These are phyloP conservation scores for Tolypocladium capitatum DNA, from an alignment of 2,329 filamentous ascomycete species.

Conservation along the genomic window DNA sequence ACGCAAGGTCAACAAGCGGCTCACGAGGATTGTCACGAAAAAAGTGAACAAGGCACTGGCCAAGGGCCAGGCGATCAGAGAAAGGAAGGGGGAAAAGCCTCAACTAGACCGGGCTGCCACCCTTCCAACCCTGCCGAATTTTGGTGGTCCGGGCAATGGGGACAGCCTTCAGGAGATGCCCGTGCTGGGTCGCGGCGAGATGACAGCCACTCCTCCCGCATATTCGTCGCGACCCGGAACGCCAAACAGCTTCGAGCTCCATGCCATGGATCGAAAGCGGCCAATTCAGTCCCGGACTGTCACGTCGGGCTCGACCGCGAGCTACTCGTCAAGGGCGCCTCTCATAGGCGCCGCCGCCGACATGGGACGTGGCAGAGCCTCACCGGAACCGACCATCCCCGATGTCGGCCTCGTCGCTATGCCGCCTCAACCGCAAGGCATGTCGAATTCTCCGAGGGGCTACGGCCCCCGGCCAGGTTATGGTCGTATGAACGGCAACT, in stretches of 20 bases:
- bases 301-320: slow-evolving; percentile 46
- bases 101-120: slow-evolving; percentile 48
- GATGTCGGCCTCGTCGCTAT: slow-evolving; percentile 9
- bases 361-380: slow-evolving; percentile 39
- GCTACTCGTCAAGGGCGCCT: slow-evolving; percentile 50
- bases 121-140: slow-evolving; percentile 43
- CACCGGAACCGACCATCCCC: slow-evolving; percentile 23
- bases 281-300: slow-evolving; percentile 31
- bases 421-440: slow-evolving; percentile 20
- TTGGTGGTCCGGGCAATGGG: slow-evolving; percentile 16
- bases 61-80: slow-evolving; percentile 54
- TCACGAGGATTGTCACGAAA: slow-evolving; percentile 70
- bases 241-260: slow-evolving; percentile 38
- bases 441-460: slow-evolving; percentile 21
- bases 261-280: slow-evolving; percentile 36
- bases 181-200: slow-evolving; percentile 45
- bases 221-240: slow-evolving; percentile 49
- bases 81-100: slow-evolving; percentile 38
- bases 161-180: slow-evolving; percentile 46
- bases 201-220: slow-evolving; percentile 45
- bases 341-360: slow-evolving; percentile 45
- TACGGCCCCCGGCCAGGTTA: slow-evolving; percentile 10
- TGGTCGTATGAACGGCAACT: slow-evolving; percentile 7
- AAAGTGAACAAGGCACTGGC: slow-evolving; percentile 84
- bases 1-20: slow-evolving; percentile 75